phyloP scores from a whole-genome alignment of 331 rosid genomes.

The Pyrus hybrid region DNA sequence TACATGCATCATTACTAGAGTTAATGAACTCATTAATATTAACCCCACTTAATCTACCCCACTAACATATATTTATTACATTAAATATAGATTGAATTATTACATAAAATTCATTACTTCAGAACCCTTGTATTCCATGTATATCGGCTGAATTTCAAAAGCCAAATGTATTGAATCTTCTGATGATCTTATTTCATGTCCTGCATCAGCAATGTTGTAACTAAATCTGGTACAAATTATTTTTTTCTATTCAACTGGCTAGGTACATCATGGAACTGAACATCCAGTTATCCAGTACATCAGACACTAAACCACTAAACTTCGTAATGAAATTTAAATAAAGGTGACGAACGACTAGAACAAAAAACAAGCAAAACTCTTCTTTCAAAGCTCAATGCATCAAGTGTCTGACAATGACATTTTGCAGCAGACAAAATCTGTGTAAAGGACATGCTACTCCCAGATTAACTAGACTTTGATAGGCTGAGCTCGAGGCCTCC shows the following conservation, averaged over 20 bases:
- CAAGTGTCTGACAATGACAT: not conserved
- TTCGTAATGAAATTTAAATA: not conserved
- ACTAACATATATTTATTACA: too few relatives aligned
- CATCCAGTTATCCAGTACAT: not conserved
- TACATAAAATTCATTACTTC: too few relatives aligned
- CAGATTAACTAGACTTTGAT: constrained; percentile 35
- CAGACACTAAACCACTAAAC: not conserved
- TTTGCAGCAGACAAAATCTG: not conserved
- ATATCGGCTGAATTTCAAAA: too few relatives aligned
- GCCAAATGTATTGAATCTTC: too few relatives aligned
- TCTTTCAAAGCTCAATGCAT: not conserved
- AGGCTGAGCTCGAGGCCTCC: constrained; percentile 71
- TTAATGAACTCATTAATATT: too few relatives aligned
- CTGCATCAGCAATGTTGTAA: not conserved
- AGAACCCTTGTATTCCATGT: too few relatives aligned
- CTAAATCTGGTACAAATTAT: not conserved
- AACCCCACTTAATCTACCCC: too few relatives aligned
- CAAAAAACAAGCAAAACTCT: not conserved
- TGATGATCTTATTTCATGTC: too few relatives aligned
- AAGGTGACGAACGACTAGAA: not conserved
- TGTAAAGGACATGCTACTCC: not conserved
- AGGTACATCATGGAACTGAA: not conserved
- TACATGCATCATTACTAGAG: too few relatives aligned
- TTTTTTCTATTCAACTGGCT: not conserved
- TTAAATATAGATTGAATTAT: too few relatives aligned